Evolutionary conservation across 169 alveolate genomes (phyloP).

Genomic region (Cryptosporidium viatorum): DNA sequence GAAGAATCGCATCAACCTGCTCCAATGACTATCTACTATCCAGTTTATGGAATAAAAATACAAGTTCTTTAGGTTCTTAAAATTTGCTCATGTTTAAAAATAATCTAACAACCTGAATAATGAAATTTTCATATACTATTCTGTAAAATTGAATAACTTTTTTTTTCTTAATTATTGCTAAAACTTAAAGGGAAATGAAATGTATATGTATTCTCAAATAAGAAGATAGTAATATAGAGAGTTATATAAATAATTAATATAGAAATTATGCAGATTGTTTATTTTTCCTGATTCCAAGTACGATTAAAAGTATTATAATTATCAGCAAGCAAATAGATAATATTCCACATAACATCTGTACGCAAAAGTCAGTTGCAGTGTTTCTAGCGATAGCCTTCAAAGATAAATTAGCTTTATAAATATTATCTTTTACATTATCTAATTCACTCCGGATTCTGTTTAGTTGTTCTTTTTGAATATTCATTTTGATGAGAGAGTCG

Average conservation of each 20-base stretch:
- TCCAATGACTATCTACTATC: neutral
- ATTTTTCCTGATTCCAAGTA: slow-evolving; percentile 13
- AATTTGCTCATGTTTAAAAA: neutral
- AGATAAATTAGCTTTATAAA: slow-evolving; percentile 27
- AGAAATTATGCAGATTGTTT: neutral
- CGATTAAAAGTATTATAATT: slow-evolving; percentile 6
- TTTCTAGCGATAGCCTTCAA: slow-evolving; percentile 64
- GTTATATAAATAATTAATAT: too few relatives aligned
- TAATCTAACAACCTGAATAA: neutral
- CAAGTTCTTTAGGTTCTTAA: neutral
- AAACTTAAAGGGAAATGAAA: too few relatives aligned
- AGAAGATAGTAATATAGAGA: too few relatives aligned
- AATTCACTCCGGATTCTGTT: slow-evolving; percentile 22
- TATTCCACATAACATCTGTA: slow-evolving; percentile 51
- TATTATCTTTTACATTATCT: slow-evolving; percentile 16
- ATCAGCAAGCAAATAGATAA: slow-evolving; percentile 29
- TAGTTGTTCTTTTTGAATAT: slow-evolving; percentile 46
- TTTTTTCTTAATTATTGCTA: neutral
- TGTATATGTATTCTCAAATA: too few relatives aligned
- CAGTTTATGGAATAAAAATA: slow-evolving; percentile 15
- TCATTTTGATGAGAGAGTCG: slow-evolving; percentile 38
- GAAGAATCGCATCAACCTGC: neutral
- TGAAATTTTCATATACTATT: neutral
- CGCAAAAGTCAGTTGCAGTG: slow-evolving; percentile 71
- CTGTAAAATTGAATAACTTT: too few relatives aligned